These are phyloP conservation scores for Paramecium bursaria DNA, from an alignment of 73 alveolate species.

Conservation along the genomic window DNA sequence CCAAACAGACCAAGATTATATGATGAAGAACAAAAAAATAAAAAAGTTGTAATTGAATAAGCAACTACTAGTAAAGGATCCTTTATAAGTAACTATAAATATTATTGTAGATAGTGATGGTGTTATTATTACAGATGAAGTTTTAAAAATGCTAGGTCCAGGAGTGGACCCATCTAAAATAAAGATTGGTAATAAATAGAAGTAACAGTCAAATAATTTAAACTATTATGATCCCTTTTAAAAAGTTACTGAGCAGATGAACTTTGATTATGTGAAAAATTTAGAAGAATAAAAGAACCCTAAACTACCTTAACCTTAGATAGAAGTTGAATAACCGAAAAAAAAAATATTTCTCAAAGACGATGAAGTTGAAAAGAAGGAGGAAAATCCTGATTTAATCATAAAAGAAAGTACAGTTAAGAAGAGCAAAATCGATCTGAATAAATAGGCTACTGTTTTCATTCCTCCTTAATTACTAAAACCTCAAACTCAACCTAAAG, in stretches of 20 bases:
- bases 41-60: not conserved
- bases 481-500: too few relatives aligned
- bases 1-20: not conserved
- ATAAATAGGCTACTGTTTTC: not conserved
- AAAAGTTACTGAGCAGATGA: slow-evolving; percentile 51
- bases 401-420: slow-evolving; percentile 43
- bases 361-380: not conserved
- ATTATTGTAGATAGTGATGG: slow-evolving; percentile 48
- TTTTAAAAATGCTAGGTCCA: slow-evolving; percentile 26
- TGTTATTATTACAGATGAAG: slow-evolving; percentile 59
- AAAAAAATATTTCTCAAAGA: slow-evolving; percentile 15
- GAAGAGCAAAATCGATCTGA: slow-evolving; percentile 9
- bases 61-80: slow-evolving; percentile 30
- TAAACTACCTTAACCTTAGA: not conserved
- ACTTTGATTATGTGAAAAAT: slow-evolving; percentile 46
- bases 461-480: slow-evolving; percentile 13
- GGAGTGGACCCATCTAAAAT: slow-evolving; percentile 31
- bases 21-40: not conserved
- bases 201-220: not conserved
- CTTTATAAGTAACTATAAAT: slow-evolving; percentile 16
- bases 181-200: slow-evolving; percentile 18
- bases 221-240: slow-evolving; percentile 20
- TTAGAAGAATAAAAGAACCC: slow-evolving; percentile 31
- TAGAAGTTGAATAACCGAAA: not conserved
- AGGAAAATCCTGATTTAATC: not conserved